Percentiles rank a stretch among this genome's conserved stretches.
These are phyloP conservation scores for Huntiella moniliformis DNA, from an alignment of 2,329 filamentous ascomycete genomes.

Conservation along the genomic window DNA sequence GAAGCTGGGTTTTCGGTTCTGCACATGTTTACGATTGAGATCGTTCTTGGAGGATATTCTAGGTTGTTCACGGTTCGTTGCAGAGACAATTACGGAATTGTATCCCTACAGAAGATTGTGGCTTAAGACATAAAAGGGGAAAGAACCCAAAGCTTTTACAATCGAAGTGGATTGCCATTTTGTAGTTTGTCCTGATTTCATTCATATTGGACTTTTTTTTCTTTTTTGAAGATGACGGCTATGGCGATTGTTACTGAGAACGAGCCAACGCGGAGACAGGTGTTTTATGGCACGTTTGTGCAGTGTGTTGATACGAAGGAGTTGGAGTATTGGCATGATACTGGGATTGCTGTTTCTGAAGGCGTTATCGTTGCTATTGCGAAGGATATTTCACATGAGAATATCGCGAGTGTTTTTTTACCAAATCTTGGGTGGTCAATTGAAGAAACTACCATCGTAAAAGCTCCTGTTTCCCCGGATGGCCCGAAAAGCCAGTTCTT, in stretches of 20 bases:
- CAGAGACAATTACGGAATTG: no score
- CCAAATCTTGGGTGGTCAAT: slow-evolving; percentile 27
- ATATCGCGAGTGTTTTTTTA: slow-evolving; percentile 20
- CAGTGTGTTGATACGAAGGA: slow-evolving; percentile 29
- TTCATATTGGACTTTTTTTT: neutral
- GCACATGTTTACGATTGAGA: no score
- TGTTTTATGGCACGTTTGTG: slow-evolving; percentile 37
- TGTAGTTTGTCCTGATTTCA: no score
- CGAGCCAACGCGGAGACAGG: slow-evolving; percentile 14
- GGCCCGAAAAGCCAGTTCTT: slow-evolving; percentile 44
- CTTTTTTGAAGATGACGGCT: neutral
- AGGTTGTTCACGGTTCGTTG: no score
- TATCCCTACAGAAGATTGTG: no score
- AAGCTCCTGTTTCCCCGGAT: slow-evolving; percentile 11
- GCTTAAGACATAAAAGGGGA: no score
- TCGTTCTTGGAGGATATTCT: no score
- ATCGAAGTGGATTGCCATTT: no score
- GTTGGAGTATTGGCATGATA: slow-evolving; percentile 32
- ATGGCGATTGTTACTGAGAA: neutral
- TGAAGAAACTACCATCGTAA: slow-evolving; percentile 21
- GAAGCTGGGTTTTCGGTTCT: no score
- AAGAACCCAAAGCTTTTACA: no score
- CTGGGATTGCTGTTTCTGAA: slow-evolving; percentile 31
- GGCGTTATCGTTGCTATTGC: slow-evolving; percentile 34
- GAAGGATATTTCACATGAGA: slow-evolving; percentile 17